Conservation (phyloP, 176 grass and related monocot species). For the Thalia dealbata region DNA sequence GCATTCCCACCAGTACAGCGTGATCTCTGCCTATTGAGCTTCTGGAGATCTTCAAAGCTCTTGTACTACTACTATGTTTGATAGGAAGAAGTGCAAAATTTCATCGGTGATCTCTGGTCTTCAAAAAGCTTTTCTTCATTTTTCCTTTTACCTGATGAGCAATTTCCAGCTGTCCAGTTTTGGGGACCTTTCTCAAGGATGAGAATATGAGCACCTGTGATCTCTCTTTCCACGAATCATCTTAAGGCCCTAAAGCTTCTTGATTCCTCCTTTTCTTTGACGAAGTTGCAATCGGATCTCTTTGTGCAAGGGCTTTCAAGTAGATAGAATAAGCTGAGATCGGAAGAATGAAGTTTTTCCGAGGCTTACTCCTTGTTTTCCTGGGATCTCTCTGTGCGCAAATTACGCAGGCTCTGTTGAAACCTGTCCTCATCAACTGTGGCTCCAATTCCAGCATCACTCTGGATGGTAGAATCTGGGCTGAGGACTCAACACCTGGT, state of each 20-base stretch:
- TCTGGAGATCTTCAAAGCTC: background rate
- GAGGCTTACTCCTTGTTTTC: slow-evolving; percentile 1
- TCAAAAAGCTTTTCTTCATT: no score
- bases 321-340: background rate
- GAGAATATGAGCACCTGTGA: background rate
- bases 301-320: background rate
- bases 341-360: background rate
- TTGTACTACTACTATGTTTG: background rate
- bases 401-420: background rate
- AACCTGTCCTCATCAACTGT: slow-evolving; percentile 10
- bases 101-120: no score
- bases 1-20: no score
- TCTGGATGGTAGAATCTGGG: slow-evolving; percentile 13
- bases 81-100: no score
- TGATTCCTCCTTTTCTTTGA: no score
- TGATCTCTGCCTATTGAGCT: background rate
- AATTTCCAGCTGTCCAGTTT: background rate
- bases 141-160: background rate
- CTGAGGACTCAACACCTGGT: slow-evolving; percentile 9
- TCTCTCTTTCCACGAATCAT: background rate
- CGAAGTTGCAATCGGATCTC: no score
- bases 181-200: background rate
- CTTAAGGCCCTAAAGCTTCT: no score
- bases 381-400: background rate
- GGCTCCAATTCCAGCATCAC: slow-evolving; percentile 20